phyloP scores from a whole-genome alignment of 23 red algal species.

The Cyanidiococcus yangmingshanensis region DNA sequence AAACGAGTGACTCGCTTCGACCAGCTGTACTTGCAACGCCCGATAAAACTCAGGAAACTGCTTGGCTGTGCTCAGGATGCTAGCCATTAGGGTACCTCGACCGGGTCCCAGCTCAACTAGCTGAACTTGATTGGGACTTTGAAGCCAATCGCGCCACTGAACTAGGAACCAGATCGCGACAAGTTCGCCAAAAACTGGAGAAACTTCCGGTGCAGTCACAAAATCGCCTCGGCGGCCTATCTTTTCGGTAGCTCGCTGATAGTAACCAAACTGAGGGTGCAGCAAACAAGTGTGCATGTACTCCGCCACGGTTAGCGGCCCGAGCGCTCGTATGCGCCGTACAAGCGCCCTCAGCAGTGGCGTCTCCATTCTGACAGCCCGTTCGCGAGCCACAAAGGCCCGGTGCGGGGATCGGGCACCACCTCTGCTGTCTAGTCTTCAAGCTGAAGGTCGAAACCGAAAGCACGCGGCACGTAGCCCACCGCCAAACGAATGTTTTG shows the following conservation, averaged over 20 bases:
- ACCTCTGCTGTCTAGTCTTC: too few relatives aligned
- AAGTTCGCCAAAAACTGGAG: conserved; percentile 68
- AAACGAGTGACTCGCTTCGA: conserved; percentile 48
- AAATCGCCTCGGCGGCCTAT: conserved; percentile 60
- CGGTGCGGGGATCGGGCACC: too few relatives aligned
- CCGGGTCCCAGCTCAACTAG: conserved; percentile 87
- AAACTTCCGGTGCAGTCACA: conserved; percentile 67
- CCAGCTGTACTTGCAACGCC: conserved; percentile 31
- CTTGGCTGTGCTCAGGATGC: conserved; percentile 1
- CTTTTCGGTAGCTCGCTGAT: conserved; percentile 24
- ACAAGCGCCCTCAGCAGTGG: conserved; percentile 30
- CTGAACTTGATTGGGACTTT: conserved; percentile 2
- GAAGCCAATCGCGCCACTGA: not conserved
- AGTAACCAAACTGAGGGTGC: conserved; percentile 78
- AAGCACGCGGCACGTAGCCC: too few relatives aligned
- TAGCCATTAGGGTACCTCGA: conserved; percentile 36
- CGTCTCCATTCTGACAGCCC: conserved; percentile 17
- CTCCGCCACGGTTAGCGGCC: conserved; percentile 61
- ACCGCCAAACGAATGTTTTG: too few relatives aligned
- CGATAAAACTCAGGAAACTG: conserved; percentile 21
- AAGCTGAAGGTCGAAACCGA: too few relatives aligned
- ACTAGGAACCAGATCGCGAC: conserved; percentile 46
- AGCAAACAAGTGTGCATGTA: conserved; percentile 84
- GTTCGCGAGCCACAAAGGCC: too few relatives aligned
- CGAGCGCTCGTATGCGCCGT: conserved; percentile 41